Conservation (phyloP, 2,329 filamentous ascomycete genomes). For the Raffaelea arxii region DNA sequence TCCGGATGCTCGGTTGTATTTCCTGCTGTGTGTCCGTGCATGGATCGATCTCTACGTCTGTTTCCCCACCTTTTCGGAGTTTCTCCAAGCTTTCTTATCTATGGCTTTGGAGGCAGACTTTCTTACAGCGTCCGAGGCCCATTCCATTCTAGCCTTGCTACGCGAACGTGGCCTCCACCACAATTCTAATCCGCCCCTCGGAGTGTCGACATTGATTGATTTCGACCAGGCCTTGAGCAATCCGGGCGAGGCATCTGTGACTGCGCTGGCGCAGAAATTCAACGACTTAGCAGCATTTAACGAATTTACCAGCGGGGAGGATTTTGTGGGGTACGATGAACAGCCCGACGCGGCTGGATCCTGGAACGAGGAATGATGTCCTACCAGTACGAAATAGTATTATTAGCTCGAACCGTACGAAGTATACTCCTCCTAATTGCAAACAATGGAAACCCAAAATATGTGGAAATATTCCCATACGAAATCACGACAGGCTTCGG, state of each 20-base stretch:
- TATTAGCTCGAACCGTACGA: too few relatives aligned
- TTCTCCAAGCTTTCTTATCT: constrained; percentile 16
- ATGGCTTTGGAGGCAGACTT: constrained; percentile 14
- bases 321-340: background rate
- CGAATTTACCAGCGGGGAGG: background rate
- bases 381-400: background rate
- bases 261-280: constrained; percentile 2
- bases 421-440: too few relatives aligned
- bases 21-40: constrained; percentile 18
- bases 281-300: constrained; percentile 3
- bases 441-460: too few relatives aligned
- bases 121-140: constrained; percentile 9
- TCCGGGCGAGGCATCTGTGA: constrained; percentile 6
- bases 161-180: background rate
- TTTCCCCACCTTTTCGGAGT: constrained; percentile 15
- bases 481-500: too few relatives aligned
- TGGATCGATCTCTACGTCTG: constrained; percentile 16
- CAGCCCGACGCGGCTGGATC: too few relatives aligned
- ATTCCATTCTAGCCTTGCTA: constrained; percentile 1
- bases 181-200: background rate
- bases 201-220: constrained; percentile 4
- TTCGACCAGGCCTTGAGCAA: constrained; percentile 6
- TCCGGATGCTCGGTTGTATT: constrained; percentile 13
- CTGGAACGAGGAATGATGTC: background rate
- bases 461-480: too few relatives aligned